Percentiles rank a stretch among this genome's conserved stretches.
Conservation (phyloP, 371 early-diverging fungal species). For the Dinochytrium kinnereticum region DNA sequence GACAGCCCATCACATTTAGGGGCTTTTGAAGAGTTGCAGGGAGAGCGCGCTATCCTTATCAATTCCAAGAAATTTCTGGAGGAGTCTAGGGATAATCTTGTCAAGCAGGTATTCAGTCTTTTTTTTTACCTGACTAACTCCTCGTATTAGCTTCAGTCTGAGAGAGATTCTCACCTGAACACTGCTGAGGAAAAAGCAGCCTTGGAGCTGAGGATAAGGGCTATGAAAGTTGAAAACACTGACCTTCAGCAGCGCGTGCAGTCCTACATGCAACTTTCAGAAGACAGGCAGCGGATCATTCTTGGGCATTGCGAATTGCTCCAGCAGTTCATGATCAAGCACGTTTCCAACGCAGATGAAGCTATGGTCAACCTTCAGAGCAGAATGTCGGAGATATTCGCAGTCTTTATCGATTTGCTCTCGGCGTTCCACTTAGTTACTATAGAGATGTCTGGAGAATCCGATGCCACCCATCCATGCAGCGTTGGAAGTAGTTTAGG, state of each 20-base stretch:
- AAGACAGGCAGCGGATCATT: background rate
- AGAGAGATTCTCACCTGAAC: background rate
- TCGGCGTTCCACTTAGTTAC: background rate
- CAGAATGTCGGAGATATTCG: background rate
- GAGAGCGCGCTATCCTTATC: background rate
- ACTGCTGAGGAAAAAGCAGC: slow-evolving; percentile 1
- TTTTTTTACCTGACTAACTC: background rate
- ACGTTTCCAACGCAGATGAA: background rate
- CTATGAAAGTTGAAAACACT: background rate
- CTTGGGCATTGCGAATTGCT: background rate
- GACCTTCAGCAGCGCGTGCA: slow-evolving; percentile 5
- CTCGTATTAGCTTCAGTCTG: background rate
- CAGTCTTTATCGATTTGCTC: background rate
- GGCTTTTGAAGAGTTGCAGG: background rate
- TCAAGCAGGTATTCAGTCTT: background rate
- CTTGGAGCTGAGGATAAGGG: background rate
- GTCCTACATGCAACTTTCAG: slow-evolving; percentile 6
- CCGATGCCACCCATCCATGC: too few species aligned
- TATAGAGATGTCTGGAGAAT: background rate
- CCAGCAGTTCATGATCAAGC: slow-evolving; percentile 4
- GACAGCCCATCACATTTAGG: background rate
- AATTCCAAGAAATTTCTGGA: background rate
- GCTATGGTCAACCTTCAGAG: background rate
- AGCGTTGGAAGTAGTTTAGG: background rate
- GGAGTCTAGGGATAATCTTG: background rate